Evolutionary conservation across 495 filamentous ascomycete genomes (phyloP), one percentile per base, ranked within the genome.

Genomic region (Penicillium steckii): DNA sequence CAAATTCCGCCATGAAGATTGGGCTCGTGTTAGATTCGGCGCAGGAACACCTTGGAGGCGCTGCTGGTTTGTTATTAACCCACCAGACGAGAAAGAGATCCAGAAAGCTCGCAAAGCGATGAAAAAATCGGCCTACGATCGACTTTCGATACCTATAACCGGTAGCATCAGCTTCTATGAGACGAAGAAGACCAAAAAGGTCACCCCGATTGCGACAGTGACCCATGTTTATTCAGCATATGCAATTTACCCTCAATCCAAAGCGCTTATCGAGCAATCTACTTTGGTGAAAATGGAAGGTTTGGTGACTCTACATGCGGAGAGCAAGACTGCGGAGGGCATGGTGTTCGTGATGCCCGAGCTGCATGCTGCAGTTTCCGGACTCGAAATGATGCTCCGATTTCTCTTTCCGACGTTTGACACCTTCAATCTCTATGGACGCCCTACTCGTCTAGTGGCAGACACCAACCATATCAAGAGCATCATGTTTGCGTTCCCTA

Each of bases 271-370:
- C 43, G 92, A 99, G 53, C 85, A 91, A 54, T 97, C 94, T 2
- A 96, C 92, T 0, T 73, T 99, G 55, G 78, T 99, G 45, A 99
- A 99, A 67, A 78, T 99, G 19, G 94, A 99, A 70, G 94, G 94
- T 3, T 83, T 80, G 42, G 89, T 97, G 46, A 94, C 85, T 1
- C 88, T 96, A 24, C 90, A 96, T 67, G 83, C 85, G 1, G 79
- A 81, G 8, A 83, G 85, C 4, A 80, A 88, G 26, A 80, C 87
- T 4, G 82, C 83, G 7, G 95, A 97, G 62, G 94, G 95, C 2
- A 95, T 95, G 60, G 90, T 99, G 3, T 99, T 97, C 62, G 85
- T 97, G 56, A 96, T 97, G 95, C 95, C 94, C 2, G 94, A 99
- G 67, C 81, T 84, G 3, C 93, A 90, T 66, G 86, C 92, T 25